Evolutionary conservation across 805 yeast genomes (phyloP), one percentile per base, ranked within the genome.

Genomic region (Kuraishia ogatae): DNA sequence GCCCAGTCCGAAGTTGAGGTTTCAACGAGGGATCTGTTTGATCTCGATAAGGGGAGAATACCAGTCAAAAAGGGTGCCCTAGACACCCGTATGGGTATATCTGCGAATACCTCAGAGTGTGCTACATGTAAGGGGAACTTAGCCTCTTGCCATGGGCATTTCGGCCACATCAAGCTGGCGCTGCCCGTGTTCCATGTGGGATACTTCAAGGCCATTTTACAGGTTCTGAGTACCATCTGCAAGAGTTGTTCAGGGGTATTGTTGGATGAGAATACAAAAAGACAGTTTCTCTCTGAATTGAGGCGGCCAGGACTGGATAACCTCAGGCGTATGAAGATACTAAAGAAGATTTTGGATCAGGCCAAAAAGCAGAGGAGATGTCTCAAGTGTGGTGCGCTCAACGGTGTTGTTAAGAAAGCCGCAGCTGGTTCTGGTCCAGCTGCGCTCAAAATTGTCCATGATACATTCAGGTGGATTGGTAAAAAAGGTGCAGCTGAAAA

Each of bases 111-210:
- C n/a, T 75, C 83, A 17, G 96, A 87, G 66, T 94, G 99, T 75
- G 69, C 81, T 15, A 96, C 98, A 0, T 94, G 99, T 72, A 89
- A 83, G 62, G 98, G 98, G 2, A 83, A 84, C 61, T 73, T 94
- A 60, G 96, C 97, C 0, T 81, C 96, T 1, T 94, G 99, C 69
- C 97, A 93, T 72, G 99, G 99, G 56, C 99, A 94, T 73, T 94
- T 94, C 69, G 99, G 99, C 48, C 97, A 96, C 65, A 82, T 94
- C 59, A 82, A 89, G 64, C 78, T 94, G 53, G 97, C 98, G 0
- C 75, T 94, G 50, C 99, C 99, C 1, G 98, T 92, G 15, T 94
- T 93, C 73, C 99, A 94, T 66, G 94, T 94, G 51, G 99, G 99
- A 20, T 94, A 92, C 69, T 94, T 94, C 78, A 93, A 93, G 68